These are phyloP conservation scores for Candida incommunis DNA, from an alignment of 805 yeast species.

Conservation along the genomic window DNA sequence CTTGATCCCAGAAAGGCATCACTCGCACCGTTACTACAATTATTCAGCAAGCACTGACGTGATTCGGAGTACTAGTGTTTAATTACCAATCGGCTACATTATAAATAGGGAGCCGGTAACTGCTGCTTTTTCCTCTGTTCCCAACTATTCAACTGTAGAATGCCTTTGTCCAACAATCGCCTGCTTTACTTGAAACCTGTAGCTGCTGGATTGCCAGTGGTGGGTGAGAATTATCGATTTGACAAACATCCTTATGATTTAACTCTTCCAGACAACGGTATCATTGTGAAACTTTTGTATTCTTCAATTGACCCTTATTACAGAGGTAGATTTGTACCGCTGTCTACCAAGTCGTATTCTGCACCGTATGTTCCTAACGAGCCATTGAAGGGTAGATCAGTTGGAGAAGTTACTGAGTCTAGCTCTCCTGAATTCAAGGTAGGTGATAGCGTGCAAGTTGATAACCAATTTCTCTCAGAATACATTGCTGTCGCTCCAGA, in stretches of 20 bases:
- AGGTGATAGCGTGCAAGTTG: constrained; percentile 32
- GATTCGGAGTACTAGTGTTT: too few species aligned
- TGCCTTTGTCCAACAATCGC: neutral
- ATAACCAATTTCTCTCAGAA: constrained; percentile 32
- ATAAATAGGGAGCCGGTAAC: too few species aligned
- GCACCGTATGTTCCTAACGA: constrained; percentile 6
- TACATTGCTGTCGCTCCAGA: constrained; percentile 23
- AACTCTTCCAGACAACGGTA: constrained; percentile 21
- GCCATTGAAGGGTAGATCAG: constrained; percentile 25
- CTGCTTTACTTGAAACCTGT: neutral
- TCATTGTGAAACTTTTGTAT: constrained; percentile 31
- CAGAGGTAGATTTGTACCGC: constrained; percentile 36
- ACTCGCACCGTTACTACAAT: too few species aligned
- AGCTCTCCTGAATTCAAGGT: constrained; percentile 25
- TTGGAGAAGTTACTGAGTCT: constrained; percentile 37
- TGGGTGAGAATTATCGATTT: neutral
- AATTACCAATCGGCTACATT: too few species aligned
- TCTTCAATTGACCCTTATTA: constrained; percentile 51
- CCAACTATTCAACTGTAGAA: too few species aligned
- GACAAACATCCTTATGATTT: constrained; percentile 6
- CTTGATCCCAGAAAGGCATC: too few species aligned
- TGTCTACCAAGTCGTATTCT: constrained; percentile 11
- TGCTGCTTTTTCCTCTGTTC: too few species aligned
- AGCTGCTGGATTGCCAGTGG: neutral
- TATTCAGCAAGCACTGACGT: too few species aligned